phyloP scores from a whole-genome alignment of 2,329 filamentous ascomycete species.

The Fusarium pseudograminearum region DNA sequence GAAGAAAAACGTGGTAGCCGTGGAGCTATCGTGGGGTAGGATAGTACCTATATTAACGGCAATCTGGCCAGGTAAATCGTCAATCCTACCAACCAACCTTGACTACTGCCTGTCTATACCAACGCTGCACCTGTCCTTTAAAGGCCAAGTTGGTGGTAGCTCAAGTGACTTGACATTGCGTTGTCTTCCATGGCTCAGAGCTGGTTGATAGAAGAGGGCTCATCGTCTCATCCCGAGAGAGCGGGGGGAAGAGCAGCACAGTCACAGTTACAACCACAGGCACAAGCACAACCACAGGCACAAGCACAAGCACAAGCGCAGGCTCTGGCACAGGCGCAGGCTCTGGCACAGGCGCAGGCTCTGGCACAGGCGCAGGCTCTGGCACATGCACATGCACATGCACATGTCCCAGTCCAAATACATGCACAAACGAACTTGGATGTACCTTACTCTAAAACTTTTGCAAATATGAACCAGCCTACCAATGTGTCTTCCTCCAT shows the following conservation, averaged over 20 bases:
- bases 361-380: not conserved
- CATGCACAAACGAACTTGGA: slow-evolving; percentile 2
- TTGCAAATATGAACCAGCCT: slow-evolving; percentile 15
- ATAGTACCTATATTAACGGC: slow-evolving; percentile 11
- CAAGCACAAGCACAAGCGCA: slow-evolving; percentile 5
- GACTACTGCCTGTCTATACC: not conserved
- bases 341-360: not conserved
- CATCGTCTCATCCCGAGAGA: slow-evolving; percentile 36
- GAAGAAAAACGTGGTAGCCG: slow-evolving; percentile 18
- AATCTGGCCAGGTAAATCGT: slow-evolving; percentile 27
- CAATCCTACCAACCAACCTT: slow-evolving; percentile 8
- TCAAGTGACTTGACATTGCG: not conserved
- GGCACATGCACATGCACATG: not conserved
- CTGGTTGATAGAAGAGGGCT: slow-evolving; percentile 41
- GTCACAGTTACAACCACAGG: slow-evolving; percentile 4
- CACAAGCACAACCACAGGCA: not conserved
- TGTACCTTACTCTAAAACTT: slow-evolving; percentile 17
- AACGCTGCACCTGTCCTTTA: not conserved
- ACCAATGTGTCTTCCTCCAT: slow-evolving; percentile 21
- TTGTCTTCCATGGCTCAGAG: slow-evolving; percentile 34
- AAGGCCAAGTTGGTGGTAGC: not conserved
- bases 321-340: not conserved
- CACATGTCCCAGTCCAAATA: slow-evolving; percentile 2
- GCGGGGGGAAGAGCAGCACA: slow-evolving; percentile 21
- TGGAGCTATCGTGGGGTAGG: slow-evolving; percentile 29